Conservation (phyloP, 495 filamentous ascomycete species). For the Friedmanniomyces endolithicus region DNA sequence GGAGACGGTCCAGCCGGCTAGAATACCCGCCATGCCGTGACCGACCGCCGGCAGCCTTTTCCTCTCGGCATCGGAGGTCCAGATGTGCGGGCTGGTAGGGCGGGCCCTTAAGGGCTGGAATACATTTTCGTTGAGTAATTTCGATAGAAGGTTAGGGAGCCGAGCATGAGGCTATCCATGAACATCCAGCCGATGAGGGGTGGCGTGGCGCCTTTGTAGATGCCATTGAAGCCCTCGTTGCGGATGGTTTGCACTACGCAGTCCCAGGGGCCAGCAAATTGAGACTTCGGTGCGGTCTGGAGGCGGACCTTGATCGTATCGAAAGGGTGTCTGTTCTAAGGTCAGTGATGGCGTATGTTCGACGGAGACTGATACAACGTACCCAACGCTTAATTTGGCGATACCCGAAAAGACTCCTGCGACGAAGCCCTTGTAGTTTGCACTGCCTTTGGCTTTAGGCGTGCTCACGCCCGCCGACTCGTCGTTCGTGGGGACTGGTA, state of each 20-base stretch:
- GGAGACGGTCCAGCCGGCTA: constrained; percentile 80
- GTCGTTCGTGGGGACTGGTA: not conserved
- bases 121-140: constrained; percentile 62
- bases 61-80: constrained; percentile 13
- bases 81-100: constrained; percentile 3
- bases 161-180: constrained; percentile 94
- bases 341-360: not conserved
- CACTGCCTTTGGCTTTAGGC: constrained; percentile 6
- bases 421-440: constrained; percentile 81
- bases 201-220: constrained; percentile 87
- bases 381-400: constrained; percentile 71
- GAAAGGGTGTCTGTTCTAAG: constrained; percentile 51
- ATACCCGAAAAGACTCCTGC: constrained; percentile 89
- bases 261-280: constrained; percentile 77
- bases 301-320: constrained; percentile 94
- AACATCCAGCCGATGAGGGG: constrained; percentile 95
- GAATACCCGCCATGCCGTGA: constrained; percentile 72
- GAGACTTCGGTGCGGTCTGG: constrained; percentile 65
- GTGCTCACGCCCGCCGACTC: not conserved
- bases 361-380: not conserved
- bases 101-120: constrained; percentile 40
- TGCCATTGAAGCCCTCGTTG: constrained; percentile 62
- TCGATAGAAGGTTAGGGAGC: constrained; percentile 79
- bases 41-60: constrained; percentile 59
- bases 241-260: constrained; percentile 70